Conservation (phyloP, 2,329 filamentous ascomycete species). For the Dactylellina cionopaga region DNA sequence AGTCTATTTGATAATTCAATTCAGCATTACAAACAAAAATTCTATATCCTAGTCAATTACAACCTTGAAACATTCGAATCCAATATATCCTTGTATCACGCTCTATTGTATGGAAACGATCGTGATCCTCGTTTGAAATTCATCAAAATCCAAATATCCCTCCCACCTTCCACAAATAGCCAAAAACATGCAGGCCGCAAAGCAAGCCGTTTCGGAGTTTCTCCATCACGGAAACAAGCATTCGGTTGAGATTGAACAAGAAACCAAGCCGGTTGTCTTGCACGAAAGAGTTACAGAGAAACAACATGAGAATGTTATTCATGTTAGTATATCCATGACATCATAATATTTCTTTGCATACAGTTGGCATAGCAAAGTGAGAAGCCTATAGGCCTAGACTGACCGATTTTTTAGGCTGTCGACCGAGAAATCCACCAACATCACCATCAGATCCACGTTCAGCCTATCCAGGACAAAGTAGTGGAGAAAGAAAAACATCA, state of each 20-base stretch:
- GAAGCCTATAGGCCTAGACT: not conserved
- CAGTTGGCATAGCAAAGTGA: not conserved
- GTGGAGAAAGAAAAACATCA: conserved; percentile 40
- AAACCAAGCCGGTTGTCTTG: conserved; percentile 40
- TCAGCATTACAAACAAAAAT: not conserved
- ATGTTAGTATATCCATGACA: conserved; percentile 24
- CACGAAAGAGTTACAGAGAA: conserved; percentile 36
- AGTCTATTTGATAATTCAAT: not conserved
- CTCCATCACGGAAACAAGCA: conserved; percentile 43
- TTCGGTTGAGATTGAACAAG: conserved; percentile 43
- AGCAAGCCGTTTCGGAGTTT: conserved; percentile 36
- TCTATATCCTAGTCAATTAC: too few species aligned
- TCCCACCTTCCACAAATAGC: too few species aligned
- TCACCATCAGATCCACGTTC: conserved; percentile 70
- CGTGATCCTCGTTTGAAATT: too few species aligned
- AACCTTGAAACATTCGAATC: too few species aligned
- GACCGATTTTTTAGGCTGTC: conserved; percentile 62
- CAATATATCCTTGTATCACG: too few species aligned
- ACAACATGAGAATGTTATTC: conserved; percentile 43
- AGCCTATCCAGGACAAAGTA: conserved; percentile 66
- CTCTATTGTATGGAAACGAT: too few species aligned
- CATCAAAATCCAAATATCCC: too few species aligned
- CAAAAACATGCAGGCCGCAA: conserved; percentile 45
- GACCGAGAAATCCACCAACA: conserved; percentile 74
- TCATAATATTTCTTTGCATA: not conserved